Evolutionary conservation across 2,329 filamentous ascomycete species (phyloP).

Genomic region (Clarireedia homoeocarpa): DNA sequence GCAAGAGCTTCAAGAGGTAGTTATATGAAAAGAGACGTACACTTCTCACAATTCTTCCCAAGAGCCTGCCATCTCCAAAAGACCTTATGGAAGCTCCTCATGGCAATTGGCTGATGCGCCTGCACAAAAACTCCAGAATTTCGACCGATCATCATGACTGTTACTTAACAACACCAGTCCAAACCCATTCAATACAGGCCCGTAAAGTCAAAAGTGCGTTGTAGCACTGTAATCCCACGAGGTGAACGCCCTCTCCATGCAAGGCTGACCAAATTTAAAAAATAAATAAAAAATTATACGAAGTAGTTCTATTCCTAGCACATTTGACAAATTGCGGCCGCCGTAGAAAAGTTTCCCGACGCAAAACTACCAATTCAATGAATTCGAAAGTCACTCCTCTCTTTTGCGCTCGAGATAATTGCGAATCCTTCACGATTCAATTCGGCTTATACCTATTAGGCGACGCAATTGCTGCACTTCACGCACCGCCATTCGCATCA

Average conservation of each 20-base stretch:
- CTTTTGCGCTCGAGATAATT: neutral
- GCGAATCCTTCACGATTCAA: too few relatives aligned
- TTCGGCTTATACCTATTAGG: too few relatives aligned
- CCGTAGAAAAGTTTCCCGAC: constrained; percentile 6
- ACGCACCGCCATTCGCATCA: too few relatives aligned
- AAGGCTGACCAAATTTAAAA: neutral
- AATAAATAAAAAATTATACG: neutral
- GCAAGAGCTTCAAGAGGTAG: neutral
- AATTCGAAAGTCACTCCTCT: neutral
- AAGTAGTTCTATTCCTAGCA: neutral
- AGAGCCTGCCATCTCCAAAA: constrained; percentile 2
- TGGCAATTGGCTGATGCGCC: neutral
- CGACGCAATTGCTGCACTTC: too few relatives aligned
- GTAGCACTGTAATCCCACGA: neutral
- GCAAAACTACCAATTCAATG: too few relatives aligned
- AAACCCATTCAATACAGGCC: neutral
- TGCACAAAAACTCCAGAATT: neutral
- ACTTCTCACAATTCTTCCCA: neutral
- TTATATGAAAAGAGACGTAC: neutral
- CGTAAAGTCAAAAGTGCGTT: neutral
- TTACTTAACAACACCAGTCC: neutral
- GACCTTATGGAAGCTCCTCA: neutral
- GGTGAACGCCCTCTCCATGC: neutral
- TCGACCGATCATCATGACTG: neutral
- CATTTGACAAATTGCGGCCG: neutral